Evolutionary conservation across 2,329 filamentous ascomycete genomes (phyloP), one percentile per base, ranked within the genome.

Genomic region (Pseudogymnoascus sp.): DNA sequence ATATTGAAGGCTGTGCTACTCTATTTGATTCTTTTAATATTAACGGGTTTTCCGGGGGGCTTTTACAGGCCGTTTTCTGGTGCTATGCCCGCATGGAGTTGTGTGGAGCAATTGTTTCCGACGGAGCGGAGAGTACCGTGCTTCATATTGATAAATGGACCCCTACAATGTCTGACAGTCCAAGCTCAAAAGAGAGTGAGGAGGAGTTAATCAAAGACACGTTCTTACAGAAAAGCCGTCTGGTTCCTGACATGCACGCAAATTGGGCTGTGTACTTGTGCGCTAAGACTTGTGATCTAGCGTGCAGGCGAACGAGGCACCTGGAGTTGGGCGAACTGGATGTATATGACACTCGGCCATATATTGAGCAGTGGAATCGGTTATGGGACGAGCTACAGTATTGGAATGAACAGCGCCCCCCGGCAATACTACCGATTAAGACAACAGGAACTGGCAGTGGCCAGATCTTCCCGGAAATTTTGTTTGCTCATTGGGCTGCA

Each of bases 221-320:
- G 62, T 40, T 19, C 13, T 31, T 61, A 16, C 60, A 62, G 71
- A 10, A 50, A 62, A 53, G 63, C 69, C 4, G 72, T 73, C 33
- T 69, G 71, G 42, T 68, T 42, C 75, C 79, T 4, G 83, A 86
- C 66, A 83, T 81, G 77, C 79, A 84, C 65, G 83, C 83, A 33
- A 86, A 86, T 67, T 82, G 82, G 66, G 77, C 82, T 6, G 82
- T 86, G 2, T 86, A 82, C 66, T 76, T 86, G 1, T 80, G 78
- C 61, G 79, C 82, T 3, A 78, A 77, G 63, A 78, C 78, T 1
- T 82, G 79, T 64, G 78, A 83, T 66, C 76, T 85, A 2, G 73
- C 82, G 11, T 76, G 79, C 7, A 75, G 79, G 61, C 78, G 77
- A 16, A 82, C 80, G 2, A 77, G 78, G 35, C 80, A 76, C 65